phyloP scores from a whole-genome alignment of 768 basidiomycete genomes.

The Trametes elegans region DNA sequence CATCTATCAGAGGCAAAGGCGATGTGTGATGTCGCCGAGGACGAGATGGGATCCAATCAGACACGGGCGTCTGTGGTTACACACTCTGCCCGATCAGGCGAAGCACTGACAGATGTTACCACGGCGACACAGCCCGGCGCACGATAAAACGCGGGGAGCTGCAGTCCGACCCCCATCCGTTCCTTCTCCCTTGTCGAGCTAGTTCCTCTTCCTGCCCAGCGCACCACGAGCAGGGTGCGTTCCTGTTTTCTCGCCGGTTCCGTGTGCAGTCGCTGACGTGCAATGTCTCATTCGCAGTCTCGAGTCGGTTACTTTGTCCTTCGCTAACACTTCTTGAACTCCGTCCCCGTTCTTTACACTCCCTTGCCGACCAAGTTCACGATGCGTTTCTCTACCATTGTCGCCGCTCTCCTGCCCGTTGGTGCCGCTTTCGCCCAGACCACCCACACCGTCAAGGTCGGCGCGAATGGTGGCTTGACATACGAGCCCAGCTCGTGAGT shows the following conservation, averaged over 20 bases:
- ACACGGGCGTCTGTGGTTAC: conserved; percentile 2
- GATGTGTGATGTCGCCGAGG: not conserved
- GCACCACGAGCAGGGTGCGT: conserved; percentile 47
- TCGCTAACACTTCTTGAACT: conserved; percentile 19
- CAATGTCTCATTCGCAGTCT: conserved; percentile 26
- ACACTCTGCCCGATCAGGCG: not conserved
- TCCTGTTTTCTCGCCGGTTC: no score
- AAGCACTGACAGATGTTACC: conserved; percentile 10
- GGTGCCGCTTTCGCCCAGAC: conserved; percentile 44
- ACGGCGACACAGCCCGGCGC: conserved; percentile 3
- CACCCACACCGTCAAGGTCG: conserved; percentile 26
- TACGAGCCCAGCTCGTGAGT: conserved; percentile 27
- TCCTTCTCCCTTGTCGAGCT: conserved; percentile 30
- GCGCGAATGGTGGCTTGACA: conserved; percentile 29
- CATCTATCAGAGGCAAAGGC: not conserved
- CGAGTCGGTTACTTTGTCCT: conserved; percentile 30
- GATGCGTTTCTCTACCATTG: conserved; percentile 49
- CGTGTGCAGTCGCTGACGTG: no score
- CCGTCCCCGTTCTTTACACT: conserved; percentile 10
- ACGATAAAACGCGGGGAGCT: conserved; percentile 4
- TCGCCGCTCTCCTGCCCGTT: conserved; percentile 42
- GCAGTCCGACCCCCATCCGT: conserved; percentile 8
- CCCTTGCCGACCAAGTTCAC: conserved; percentile 25
- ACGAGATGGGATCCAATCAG: not conserved
- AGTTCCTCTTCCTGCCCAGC: conserved; percentile 36